Base-by-base conservation (phyloP, 2,329 filamentous ascomycete genomes). In the Didymella pinodella region DNA sequence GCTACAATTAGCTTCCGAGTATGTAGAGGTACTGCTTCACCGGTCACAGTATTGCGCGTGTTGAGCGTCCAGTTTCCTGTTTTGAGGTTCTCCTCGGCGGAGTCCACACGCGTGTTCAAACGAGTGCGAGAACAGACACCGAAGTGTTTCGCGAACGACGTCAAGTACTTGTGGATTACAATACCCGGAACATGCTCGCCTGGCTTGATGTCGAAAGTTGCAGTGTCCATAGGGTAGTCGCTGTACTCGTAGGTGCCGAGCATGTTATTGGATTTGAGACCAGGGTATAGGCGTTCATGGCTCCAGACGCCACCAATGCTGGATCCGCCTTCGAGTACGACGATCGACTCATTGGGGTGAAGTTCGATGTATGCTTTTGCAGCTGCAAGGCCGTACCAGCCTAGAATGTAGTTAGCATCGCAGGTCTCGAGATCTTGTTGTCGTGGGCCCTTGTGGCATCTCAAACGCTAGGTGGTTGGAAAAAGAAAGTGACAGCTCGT, bases 141-240 rank as follows among this genome's bases (percentile, higher is more conserved):
- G 83, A 53, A 62, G 28, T 83, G 79, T 31, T 79, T 78, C 18
- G 59, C 57, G n/a, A 70, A 65, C 7, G 66, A 64, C 12, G 49
- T 31, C 7, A 90, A 74, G 70, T 90, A 90, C 2, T 76, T 67
- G 65, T 87, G 81, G 51, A 89, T 73, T 1, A 83, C 81, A 0
- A 77, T 62, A 0, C 85, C 88, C 0, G 86, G 83, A 48, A 90
- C 85, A 70, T 90, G 86, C 50, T 88, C 72, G 16, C 84, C 84
- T 7, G 73, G 66, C 49, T 81, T 78, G 38, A 84, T 80, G 0
- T 62, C 68, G 31, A 70, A 75, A 25, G 45, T 66, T 14, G 55
- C 66, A 49, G 68, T 62, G 25, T 70, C 50, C 71, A 77, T 72
- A 16, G 74, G 72, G 29, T 76, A 67, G 66, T 81, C 79, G 4